Percentiles rank a stretch among this genome's conserved stretches.
Conservation (phyloP, 768 basidiomycete genomes). For the Suillus decipiens region DNA sequence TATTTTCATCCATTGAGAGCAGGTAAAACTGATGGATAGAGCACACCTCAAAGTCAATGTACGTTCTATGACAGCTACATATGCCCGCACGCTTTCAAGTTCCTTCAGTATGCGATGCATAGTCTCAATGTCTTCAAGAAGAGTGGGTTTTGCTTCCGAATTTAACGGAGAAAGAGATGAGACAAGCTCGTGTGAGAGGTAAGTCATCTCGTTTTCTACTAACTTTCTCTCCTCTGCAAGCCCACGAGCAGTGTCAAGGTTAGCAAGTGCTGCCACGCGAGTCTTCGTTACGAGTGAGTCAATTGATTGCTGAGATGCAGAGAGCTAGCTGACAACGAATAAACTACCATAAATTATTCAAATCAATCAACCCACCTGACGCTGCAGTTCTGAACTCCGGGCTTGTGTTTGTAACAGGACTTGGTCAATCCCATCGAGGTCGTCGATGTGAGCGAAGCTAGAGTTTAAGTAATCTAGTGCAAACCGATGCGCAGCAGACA, state of each 20-base stretch:
- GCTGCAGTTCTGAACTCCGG: conserved; percentile 19
- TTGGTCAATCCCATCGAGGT: conserved; percentile 35
- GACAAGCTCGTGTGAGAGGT: conserved; percentile 63
- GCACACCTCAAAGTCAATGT: conserved; percentile 72
- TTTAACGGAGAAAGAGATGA: conserved; percentile 49
- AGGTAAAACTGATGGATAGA: conserved; percentile 4
- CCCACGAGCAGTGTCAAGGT: conserved; percentile 68
- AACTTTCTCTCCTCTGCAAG: conserved; percentile 76
- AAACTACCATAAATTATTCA: neutral
- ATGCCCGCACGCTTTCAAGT: conserved; percentile 72
- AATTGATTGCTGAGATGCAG: conserved; percentile 50
- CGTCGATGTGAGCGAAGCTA: conserved; percentile 53
- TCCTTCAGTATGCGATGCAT: conserved; percentile 78
- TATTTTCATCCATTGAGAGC: conserved; percentile 13
- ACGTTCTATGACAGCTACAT: conserved; percentile 73
- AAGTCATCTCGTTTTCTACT: conserved; percentile 74
- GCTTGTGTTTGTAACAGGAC: conserved; percentile 45
- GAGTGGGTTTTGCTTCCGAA: conserved; percentile 52
- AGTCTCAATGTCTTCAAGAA: conserved; percentile 82
- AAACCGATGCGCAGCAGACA: conserved; percentile 37
- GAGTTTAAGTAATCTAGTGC: conserved; percentile 43
- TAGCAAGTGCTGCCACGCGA: conserved; percentile 44
- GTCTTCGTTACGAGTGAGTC: conserved; percentile 50
- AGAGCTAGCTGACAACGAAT: conserved; percentile 52
- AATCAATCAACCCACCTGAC: conserved; percentile 5